These are phyloP conservation scores for Cardamine resedifolia DNA, from an alignment of 345 rosid species.

Conservation along the genomic window DNA sequence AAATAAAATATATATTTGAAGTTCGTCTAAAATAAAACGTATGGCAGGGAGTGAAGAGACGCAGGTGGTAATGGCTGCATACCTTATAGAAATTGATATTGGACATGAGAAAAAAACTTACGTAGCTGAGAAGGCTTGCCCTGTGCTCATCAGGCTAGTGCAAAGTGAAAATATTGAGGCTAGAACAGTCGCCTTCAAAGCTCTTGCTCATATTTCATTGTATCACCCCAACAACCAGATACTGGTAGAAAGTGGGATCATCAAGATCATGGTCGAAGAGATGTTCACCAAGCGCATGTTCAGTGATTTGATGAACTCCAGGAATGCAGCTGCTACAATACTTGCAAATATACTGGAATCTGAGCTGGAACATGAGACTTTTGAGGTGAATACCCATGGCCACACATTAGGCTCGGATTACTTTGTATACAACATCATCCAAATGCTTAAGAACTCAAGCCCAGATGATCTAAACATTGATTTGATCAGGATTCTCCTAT, in stretches of 20 bases:
- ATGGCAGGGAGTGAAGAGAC: conserved; percentile 64
- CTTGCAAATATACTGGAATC: conserved; percentile 79
- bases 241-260: conserved; percentile 58
- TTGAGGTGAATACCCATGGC: conserved; percentile 58
- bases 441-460: conserved; percentile 69
- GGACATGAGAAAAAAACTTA: conserved; percentile 56
- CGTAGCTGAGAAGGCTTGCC: conserved; percentile 69
- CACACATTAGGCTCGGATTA: conserved; percentile 73
- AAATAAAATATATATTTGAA: conserved; percentile 14
- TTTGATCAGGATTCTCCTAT: conserved; percentile 66
- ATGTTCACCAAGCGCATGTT: conserved; percentile 55
- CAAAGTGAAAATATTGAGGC: conserved; percentile 51
- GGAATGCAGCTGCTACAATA: conserved; percentile 66
- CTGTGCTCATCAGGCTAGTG: conserved; percentile 63
- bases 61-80: conserved; percentile 69
- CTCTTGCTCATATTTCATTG: conserved; percentile 68
- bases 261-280: conserved; percentile 70
- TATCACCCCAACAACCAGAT: conserved; percentile 58
- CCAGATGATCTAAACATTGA: conserved; percentile 66
- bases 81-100: conserved; percentile 64
- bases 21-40: conserved; percentile 12
- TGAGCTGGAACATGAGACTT: conserved; percentile 55
- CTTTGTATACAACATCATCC: conserved; percentile 57
- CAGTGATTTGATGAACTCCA: conserved; percentile 60
- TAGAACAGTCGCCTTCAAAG: conserved; percentile 64